These are phyloP conservation scores for Medicago arabica DNA, from an alignment of 306 rosid genomes.

Conservation along the genomic window DNA sequence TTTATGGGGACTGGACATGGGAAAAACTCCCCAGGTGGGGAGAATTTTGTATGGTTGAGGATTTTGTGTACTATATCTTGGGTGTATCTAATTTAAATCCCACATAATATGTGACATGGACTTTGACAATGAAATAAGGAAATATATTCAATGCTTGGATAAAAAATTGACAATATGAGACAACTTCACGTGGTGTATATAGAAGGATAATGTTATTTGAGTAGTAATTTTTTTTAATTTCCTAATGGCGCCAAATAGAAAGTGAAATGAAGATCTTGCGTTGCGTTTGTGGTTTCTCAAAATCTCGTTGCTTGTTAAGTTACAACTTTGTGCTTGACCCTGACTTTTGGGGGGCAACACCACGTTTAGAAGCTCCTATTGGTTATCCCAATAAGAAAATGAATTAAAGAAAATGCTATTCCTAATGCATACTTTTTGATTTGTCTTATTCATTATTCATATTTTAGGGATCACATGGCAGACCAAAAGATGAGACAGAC, in stretches of 20 bases:
- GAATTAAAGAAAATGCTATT: conserved; percentile 2
- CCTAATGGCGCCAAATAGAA: conserved; percentile 16
- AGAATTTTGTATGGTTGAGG: too few relatives aligned
- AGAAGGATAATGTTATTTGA: conserved; percentile 37
- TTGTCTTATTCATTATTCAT: conserved; percentile 18
- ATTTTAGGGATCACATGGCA: conserved; percentile 48
- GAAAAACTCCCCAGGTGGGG: too few relatives aligned
- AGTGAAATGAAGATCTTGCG: conserved; percentile 25
- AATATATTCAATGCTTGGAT: not conserved
- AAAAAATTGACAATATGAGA: conserved; percentile 26
- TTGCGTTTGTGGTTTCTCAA: conserved; percentile 32
- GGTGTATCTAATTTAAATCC: too few relatives aligned
- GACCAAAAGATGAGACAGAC: conserved; percentile 54
- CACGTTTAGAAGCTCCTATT: conserved; percentile 47
- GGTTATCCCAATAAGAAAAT: conserved; percentile 34
- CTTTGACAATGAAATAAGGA: conserved; percentile 36
- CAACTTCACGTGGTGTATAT: conserved; percentile 57
- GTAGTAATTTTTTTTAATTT: not conserved
- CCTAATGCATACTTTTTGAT: conserved; percentile 16
- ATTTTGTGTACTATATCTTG: too few relatives aligned
- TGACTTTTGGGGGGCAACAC: conserved; percentile 41
- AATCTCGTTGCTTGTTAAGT: conserved; percentile 39
- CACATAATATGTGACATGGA: not conserved
- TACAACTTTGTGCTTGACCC: conserved; percentile 33
- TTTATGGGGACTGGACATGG: too few relatives aligned